Conservation (phyloP, 2,329 filamentous ascomycete genomes). For the Herpotrichia juniperi region DNA sequence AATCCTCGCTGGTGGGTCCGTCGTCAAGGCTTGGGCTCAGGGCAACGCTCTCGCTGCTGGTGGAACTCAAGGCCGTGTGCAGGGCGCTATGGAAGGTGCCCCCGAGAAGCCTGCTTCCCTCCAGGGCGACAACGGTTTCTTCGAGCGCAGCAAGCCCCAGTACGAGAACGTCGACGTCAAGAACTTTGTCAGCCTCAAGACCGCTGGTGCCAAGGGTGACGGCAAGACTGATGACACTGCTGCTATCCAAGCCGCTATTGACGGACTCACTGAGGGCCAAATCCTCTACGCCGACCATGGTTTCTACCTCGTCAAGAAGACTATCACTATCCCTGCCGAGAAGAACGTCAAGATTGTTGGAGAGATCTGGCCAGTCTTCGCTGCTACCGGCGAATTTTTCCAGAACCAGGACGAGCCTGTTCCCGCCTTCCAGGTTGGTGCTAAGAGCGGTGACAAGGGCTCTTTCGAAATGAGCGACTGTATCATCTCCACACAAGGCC, state of each 20-base stretch:
- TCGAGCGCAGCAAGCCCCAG: constrained; percentile 87
- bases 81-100: constrained; percentile 57
- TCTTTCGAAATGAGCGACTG: constrained; percentile 87
- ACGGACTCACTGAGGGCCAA: constrained; percentile 67
- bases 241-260: constrained; percentile 79
- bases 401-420: constrained; percentile 75
- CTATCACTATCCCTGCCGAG: constrained; percentile 61
- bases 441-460: constrained; percentile 73
- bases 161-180: constrained; percentile 72
- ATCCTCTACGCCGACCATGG: constrained; percentile 70
- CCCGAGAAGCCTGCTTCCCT: constrained; percentile 71
- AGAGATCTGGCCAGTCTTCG: constrained; percentile 88
- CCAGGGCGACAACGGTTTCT: constrained; percentile 72
- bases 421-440: constrained; percentile 84
- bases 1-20: constrained; percentile 72
- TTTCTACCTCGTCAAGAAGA: constrained; percentile 66
- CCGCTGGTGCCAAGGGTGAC: constrained; percentile 83
- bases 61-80: constrained; percentile 56
- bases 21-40: constrained; percentile 77
- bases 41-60: constrained; percentile 72
- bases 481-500: constrained; percentile 81
- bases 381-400: constrained; percentile 80
- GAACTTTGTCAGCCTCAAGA: constrained; percentile 83
- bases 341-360: constrained; percentile 86
- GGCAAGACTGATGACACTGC: constrained; percentile 85